Evolutionary conservation across 441 rosid species (phyloP), one percentile per base, ranked within the genome.

Genomic region (Eutrema salsugineum): DNA sequence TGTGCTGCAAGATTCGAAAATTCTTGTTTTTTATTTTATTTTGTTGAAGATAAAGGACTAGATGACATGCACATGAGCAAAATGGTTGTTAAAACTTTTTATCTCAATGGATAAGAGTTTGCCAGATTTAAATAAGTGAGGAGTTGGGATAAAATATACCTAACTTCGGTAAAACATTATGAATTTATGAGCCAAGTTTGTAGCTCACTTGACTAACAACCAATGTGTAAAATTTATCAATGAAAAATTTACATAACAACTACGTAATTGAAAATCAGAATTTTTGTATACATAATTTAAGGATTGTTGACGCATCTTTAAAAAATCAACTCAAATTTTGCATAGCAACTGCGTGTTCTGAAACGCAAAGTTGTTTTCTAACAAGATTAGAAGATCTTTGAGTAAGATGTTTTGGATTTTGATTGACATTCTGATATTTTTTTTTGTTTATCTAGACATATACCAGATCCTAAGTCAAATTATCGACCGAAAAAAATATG

Each of bases 61-160:
- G 28, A 58, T 57, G 43, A 48, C 43, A 40, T 73, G 78, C 56
- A 58, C 68, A 73, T 73, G 48, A 68, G 17, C 64, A 44, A 61
- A 60, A 50, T 8, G 11, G 50, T 61, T 27, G 36, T 27, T 53
- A 44, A 12, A 39, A 68, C 47, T 47, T 39, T 68, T 33, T 68
- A 61, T 60, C 43, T 60, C 16, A 28, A 24, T 68, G 28, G 73
- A 75, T 68, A 68, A 67, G 59, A 61, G 36, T 68, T 68, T 61
- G 50, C 65, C 58, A 19, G 27, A 67, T 53, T 43, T 17, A 53
- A 35, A 68, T 6, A 55, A 20, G 43, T 53, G 19, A 44, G 27
- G 9, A n/a, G 1, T 51, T 6, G 9, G 59, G 73, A 75, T 75
- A 68, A 39, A 17, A 27, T 36, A 43, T 61, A 62, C 6, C 73